Base-by-base conservation (phyloP, 164 flowering plant species). In the Chimonanthus praecox region DNA sequence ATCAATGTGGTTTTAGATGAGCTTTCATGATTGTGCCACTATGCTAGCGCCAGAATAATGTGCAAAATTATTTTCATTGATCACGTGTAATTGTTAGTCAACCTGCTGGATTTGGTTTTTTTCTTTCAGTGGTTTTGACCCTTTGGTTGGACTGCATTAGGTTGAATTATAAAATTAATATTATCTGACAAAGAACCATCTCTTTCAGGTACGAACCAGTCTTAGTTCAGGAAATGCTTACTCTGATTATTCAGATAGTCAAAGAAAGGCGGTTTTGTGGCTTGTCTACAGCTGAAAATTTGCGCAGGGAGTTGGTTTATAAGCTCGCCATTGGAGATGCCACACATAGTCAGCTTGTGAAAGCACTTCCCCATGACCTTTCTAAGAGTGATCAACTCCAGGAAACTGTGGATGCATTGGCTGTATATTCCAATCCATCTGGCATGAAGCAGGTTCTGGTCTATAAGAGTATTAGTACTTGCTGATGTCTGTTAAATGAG, bases 201-300 rank as follows among this genome's bases (percentile, higher is more conserved):
- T 78, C 16, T 79, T 84, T 80, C 90, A 95, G 99, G 88, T 87
- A 86, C 81, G 99, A 96, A 79, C 85, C 94, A 69, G 83, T 82
- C 76, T 68, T 96, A 21, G 85, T 91, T 67, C 91, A 90, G 82
- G 99, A 92, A 77, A 88, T 96, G 98, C 97, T 96, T 49, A 84
- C 87, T 73, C 92, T 94, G 64, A 83, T 96, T 54, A 89, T 94
- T 73, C 98, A 94, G 75, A 87, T 94, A 70, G 85, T 96, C 72
- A 89, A 84, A 78, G 99, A 96, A 78, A 86, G 99, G 72, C 86
- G 92, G 50, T 91, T 86, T 77, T 92, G 88, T 85, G 99, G 99
- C 72, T 73, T 88, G 48, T 88, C 83, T n/a, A 75, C 80, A 3
- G 83, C 87, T 75, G 95, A 96, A 74, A 88, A 85, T 84, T 79